phyloP scores from a whole-genome alignment of 306 rosid species.

The Astragalus membranaceus region DNA sequence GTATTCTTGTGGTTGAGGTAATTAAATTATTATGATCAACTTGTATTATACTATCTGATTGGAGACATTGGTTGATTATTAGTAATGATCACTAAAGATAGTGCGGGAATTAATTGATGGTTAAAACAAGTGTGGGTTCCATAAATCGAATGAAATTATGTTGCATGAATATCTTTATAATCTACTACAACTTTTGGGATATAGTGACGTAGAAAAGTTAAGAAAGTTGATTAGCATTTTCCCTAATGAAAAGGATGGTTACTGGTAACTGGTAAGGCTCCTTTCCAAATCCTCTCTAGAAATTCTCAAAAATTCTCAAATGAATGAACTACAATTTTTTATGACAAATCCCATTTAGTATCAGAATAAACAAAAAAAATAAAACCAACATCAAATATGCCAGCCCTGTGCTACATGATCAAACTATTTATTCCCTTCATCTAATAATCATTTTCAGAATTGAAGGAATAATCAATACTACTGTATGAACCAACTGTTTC shows the following conservation, averaged over 20 bases:
- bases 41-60: background rate
- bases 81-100: background rate
- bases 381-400: background rate
- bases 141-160: background rate
- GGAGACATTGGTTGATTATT: background rate
- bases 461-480: background rate
- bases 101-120: background rate
- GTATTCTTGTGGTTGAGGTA: too few relatives aligned
- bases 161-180: background rate
- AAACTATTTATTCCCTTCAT: background rate
- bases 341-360: background rate
- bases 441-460: background rate
- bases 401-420: background rate
- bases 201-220: background rate
- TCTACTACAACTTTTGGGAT: too few relatives aligned
- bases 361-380: background rate
- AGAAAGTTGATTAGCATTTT: background rate
- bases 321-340: background rate
- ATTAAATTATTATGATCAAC: too few relatives aligned
- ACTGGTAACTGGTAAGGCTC: background rate
- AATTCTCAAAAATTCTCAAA: background rate
- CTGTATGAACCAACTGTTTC: background rate
- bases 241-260: background rate
- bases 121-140: background rate
- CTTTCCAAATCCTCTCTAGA: background rate